These are phyloP conservation scores for Malania oleifera DNA, from an alignment of 164 flowering plant species.

Conservation along the genomic window DNA sequence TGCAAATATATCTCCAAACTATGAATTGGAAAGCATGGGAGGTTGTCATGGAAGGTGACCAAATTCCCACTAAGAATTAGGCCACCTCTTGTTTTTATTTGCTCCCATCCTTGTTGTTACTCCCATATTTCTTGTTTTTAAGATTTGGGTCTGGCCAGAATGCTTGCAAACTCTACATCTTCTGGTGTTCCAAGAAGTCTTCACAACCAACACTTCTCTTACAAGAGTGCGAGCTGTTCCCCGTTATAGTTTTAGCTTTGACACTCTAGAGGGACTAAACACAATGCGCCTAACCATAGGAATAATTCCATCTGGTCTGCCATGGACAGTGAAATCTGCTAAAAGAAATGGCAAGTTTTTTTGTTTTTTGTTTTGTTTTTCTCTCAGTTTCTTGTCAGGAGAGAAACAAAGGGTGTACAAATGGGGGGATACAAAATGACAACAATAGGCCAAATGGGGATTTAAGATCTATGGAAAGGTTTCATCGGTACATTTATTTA, in stretches of 20 bases:
- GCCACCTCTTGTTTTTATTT: no score
- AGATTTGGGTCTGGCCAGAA: constrained; percentile 98
- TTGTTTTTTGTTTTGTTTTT: no score
- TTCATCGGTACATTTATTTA: constrained; percentile 47
- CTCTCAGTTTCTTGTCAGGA: constrained; percentile 14
- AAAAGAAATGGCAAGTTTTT: constrained; percentile 23
- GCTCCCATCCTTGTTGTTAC: background rate
- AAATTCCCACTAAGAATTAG: no score
- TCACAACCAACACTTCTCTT: constrained; percentile 69
- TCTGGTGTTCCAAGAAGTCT: constrained; percentile 58
- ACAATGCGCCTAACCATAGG: constrained; percentile 69
- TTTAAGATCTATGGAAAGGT: constrained; percentile 20
- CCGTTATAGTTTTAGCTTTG: constrained; percentile 67
- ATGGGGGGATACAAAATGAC: constrained; percentile 5
- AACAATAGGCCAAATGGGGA: constrained; percentile 13
- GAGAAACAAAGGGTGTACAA: constrained; percentile 9
- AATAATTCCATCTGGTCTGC: constrained; percentile 92
- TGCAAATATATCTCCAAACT: no score
- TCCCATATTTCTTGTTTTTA: constrained; percentile 5
- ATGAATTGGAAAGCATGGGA: no score
- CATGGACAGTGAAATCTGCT: constrained; percentile 44
- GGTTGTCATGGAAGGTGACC: no score
- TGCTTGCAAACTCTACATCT: constrained; percentile 82
- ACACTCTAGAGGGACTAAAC: constrained; percentile 66
- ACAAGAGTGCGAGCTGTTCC: constrained; percentile 90